phyloP scores from a whole-genome alignment of 805 yeast genomes.

The Metschnikowia reukaufii region DNA sequence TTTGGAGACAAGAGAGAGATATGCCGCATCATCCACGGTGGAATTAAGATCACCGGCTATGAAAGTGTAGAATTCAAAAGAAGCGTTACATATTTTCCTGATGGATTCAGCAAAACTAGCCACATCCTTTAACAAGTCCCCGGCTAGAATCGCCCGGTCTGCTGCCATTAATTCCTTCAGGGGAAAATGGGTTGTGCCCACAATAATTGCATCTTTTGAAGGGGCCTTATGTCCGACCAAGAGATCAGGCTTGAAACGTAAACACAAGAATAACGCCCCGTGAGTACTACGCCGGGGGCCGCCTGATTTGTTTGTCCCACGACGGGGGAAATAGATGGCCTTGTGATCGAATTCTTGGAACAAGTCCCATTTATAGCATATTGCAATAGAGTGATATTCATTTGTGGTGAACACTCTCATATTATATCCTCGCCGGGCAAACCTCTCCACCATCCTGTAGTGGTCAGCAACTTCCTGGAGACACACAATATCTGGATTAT shows the following conservation, averaged over 20 bases:
- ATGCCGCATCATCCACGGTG: slow-evolving; percentile 5
- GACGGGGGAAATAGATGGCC: neutral
- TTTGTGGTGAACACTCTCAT: slow-evolving; percentile 1
- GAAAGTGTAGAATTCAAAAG: slow-evolving; percentile 4
- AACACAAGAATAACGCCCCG: slow-evolving; percentile 4
- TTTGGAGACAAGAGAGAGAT: slow-evolving; percentile 3
- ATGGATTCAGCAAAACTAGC: neutral
- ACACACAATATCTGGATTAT: slow-evolving; percentile 10
- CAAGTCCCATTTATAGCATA: slow-evolving; percentile 3
- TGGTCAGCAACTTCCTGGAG: slow-evolving; percentile 6
- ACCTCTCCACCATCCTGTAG: neutral
- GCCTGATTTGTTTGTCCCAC: neutral
- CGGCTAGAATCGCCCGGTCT: neutral
- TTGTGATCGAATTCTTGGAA: slow-evolving; percentile 1
- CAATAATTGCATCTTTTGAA: slow-evolving; percentile 3
- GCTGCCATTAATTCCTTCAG: neutral
- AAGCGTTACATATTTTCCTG: neutral
- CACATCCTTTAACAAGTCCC: neutral
- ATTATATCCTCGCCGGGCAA: slow-evolving; percentile 2
- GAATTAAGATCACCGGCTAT: slow-evolving; percentile 10
- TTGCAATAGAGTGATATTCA: slow-evolving; percentile 3
- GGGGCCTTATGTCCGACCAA: slow-evolving; percentile 4
- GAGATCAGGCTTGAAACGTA: slow-evolving; percentile 1
- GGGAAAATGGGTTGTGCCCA: slow-evolving; percentile 8
- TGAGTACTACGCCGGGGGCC: neutral